Evolutionary conservation across 2,329 filamentous ascomycete species (phyloP), one percentile per base, ranked within the genome.

Genomic region (Salinomyces thailandicus): DNA sequence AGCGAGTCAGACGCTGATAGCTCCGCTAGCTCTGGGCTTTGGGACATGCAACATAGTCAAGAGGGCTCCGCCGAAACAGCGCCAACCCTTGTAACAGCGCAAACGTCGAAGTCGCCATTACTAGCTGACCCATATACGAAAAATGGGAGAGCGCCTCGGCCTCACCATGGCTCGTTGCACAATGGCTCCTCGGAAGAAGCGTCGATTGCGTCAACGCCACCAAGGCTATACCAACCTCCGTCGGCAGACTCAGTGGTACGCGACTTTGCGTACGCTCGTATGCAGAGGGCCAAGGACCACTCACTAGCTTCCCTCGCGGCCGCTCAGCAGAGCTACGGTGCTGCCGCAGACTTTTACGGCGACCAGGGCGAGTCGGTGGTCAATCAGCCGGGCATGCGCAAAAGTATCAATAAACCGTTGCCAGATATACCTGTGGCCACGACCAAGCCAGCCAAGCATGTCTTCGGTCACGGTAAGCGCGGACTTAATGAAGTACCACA

Each of bases 361-460:
- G 75, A 79, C 49, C 67, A 73, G 44, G 75, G 74, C 6, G 60
- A 77, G 50, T 76, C 72, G 15, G 73, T 79, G 5, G 52, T 59
- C 8, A 52, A 61, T 2, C 75, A 79, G 52, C 75, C 75, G 5
- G 75, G 75, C 12, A 61, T 76, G 5, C 63, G 75, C 28, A 70
- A 18, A 7, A 53, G 52, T 26, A 37, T 50, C 11, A 30, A 37
- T 5, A 38, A 20, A n/a, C 15, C 26, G 17, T 19, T 40, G 18
- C 38, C 38, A 31, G 19, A 9, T 4, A 5, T 29, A 16, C 36
- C 36, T 1, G 36, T n/a, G 18, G 20, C 22, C 8, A 7, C 17
- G 12, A 9, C 8, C 17, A 6, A 12, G n/a, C 15, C 16, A 22
- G 4, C 32, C 8, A 8, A 15, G 11, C 11, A 30, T 16, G 15